Conservation (phyloP, 208 protist species). For the Herpetomonas tarakana region DNA sequence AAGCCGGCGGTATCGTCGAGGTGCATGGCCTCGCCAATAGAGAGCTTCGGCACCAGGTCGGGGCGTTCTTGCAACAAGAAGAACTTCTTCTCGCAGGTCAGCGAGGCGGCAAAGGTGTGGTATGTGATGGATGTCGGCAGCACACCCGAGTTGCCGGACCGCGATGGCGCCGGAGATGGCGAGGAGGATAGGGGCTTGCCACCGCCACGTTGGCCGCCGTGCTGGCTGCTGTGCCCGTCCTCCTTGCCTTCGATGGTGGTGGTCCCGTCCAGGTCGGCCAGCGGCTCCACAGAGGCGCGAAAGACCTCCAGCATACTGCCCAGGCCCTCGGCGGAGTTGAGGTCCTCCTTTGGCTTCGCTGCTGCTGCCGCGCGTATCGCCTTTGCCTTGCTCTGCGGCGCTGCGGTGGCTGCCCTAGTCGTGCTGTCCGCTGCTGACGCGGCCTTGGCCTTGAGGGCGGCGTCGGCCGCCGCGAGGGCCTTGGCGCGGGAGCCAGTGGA, state of each 20-base stretch:
- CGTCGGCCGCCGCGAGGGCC: background rate
- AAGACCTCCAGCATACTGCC: conserved; percentile 25
- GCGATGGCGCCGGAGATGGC: background rate
- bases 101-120: conserved; percentile 65
- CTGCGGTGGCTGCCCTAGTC: background rate
- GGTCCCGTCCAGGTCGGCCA: conserved; percentile 69
- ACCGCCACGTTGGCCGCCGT: too few relatives aligned
- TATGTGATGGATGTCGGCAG: conserved; percentile 35
- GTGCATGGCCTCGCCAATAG: conserved; percentile 75
- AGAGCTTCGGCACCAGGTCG: conserved; percentile 55
- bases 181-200: too few relatives aligned
- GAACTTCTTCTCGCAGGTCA: conserved; percentile 84
- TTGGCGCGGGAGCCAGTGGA: background rate
- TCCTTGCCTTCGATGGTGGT: conserved; percentile 12
- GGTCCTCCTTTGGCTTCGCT: background rate
- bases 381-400: background rate
- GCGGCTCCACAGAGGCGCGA: conserved; percentile 31
- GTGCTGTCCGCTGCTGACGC: conserved; percentile 1
- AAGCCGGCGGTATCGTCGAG: conserved; percentile 86
- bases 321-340: conserved; percentile 1
- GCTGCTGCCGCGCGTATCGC: background rate
- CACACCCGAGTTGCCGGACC: background rate
- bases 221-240: background rate
- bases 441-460: conserved; percentile 4
- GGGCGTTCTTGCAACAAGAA: conserved; percentile 61